These are phyloP conservation scores for Zasmidium angulare DNA, from an alignment of 2,329 filamentous ascomycete genomes.

Conservation along the genomic window DNA sequence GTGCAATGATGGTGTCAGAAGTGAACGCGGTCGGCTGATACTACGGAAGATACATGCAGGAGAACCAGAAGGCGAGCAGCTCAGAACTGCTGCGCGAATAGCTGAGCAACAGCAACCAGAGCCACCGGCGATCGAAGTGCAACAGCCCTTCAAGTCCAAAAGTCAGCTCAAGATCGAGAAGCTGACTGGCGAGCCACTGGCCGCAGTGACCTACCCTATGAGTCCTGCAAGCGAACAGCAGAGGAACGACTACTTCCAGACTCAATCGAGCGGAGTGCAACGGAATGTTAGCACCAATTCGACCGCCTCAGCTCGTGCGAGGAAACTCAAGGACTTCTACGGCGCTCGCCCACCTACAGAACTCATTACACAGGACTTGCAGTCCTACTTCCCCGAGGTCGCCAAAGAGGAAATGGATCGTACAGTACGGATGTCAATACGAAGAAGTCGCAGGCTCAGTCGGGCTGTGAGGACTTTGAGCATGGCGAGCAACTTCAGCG, in stretches of 20 bases:
- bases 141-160: slow-evolving; percentile 66
- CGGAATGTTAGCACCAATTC: slow-evolving; percentile 35
- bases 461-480: slow-evolving; percentile 90
- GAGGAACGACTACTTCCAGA: slow-evolving; percentile 58
- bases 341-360: slow-evolving; percentile 92
- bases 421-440: slow-evolving; percentile 88
- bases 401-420: slow-evolving; percentile 92
- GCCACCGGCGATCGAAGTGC: slow-evolving; percentile 56
- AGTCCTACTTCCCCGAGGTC: slow-evolving; percentile 96
- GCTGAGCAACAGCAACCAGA: slow-evolving; percentile 70
- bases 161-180: slow-evolving; percentile 88
- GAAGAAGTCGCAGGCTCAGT: slow-evolving; percentile 85
- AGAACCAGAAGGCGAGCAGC: slow-evolving; percentile 81
- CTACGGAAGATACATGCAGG: slow-evolving; percentile 88
- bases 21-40: slow-evolving; percentile 87
- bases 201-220: slow-evolving; percentile 80
- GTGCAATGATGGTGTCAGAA: slow-evolving; percentile 79
- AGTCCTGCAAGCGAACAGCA: slow-evolving; percentile 72
- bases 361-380: slow-evolving; percentile 92
- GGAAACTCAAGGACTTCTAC: slow-evolving; percentile 76
- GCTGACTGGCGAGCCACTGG: slow-evolving; percentile 82
- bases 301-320: slow-evolving; percentile 43
- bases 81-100: slow-evolving; percentile 84
- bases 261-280: slow-evolving; percentile 20
- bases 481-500: slow-evolving; percentile 89